Conservation (phyloP, 306 rosid genomes). For the Prunus kanzakura region DNA sequence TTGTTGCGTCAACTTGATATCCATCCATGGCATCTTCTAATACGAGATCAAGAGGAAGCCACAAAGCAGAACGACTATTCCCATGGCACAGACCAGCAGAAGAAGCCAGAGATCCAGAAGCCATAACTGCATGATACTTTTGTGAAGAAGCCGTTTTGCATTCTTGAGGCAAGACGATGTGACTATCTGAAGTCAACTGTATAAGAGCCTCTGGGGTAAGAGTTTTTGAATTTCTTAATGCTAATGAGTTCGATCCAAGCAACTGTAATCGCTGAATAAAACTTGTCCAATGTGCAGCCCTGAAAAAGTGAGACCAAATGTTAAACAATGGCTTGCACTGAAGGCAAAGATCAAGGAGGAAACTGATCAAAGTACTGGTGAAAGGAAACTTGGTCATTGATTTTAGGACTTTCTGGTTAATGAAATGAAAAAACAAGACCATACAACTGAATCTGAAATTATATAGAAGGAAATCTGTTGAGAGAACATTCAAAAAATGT, state of each 20-base stretch:
- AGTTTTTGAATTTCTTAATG: constrained; percentile 66
- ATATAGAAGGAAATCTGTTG: neutral
- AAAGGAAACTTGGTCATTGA: neutral
- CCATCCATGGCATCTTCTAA: constrained; percentile 98
- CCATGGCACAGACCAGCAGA: constrained; percentile 75
- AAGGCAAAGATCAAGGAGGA: constrained; percentile 5
- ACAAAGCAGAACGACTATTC: constrained; percentile 72
- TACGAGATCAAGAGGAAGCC: constrained; percentile 95
- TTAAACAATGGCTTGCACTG: constrained; percentile 17
- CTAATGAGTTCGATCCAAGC: constrained; percentile 64
- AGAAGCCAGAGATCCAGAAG: constrained; percentile 73
- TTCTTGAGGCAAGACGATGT: constrained; percentile 50
- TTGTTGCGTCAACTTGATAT: constrained; percentile 84
- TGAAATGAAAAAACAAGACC: neutral
- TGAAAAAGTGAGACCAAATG: constrained; percentile 33
- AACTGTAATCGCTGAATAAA: constrained; percentile 60
- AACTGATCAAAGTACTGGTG: neutral
- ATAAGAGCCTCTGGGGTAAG: constrained; percentile 57
- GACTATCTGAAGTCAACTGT: constrained; percentile 53
- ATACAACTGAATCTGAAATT: neutral
- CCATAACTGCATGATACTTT: constrained; percentile 67
- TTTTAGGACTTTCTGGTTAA: neutral
- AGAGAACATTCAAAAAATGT: neutral
- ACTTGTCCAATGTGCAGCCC: constrained; percentile 75
- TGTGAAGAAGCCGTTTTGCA: constrained; percentile 61